These are phyloP conservation scores for Lepiota venenata DNA, from an alignment of 768 basidiomycete genomes.

Conservation along the genomic window DNA sequence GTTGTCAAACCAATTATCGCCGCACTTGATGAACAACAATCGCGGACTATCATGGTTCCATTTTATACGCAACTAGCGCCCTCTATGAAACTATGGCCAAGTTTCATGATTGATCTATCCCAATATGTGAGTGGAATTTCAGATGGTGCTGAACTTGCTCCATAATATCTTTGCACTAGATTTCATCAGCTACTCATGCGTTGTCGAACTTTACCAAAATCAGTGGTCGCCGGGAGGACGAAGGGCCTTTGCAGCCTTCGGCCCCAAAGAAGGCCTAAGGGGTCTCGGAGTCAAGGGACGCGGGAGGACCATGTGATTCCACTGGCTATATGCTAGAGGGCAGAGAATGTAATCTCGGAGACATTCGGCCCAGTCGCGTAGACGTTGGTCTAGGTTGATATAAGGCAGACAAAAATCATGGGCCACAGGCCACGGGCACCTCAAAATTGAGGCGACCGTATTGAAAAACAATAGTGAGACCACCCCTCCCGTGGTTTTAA, in stretches of 20 bases:
- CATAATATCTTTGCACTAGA: slow-evolving; percentile 30
- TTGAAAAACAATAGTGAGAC: no score
- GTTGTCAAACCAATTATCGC: slow-evolving; percentile 81
- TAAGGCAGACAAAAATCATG: no score
- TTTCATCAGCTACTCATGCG: slow-evolving; percentile 64
- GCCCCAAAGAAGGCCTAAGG: slow-evolving; percentile 19
- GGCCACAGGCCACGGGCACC: no score
- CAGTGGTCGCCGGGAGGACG: slow-evolving; percentile 56
- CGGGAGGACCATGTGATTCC: background rate
- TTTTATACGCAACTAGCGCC: slow-evolving; percentile 66
- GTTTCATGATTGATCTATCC: slow-evolving; percentile 67
- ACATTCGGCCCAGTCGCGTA: background rate
- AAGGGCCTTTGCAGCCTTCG: slow-evolving; percentile 27
- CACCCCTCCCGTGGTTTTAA: background rate
- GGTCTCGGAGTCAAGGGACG: background rate
- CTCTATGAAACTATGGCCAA: slow-evolving; percentile 56
- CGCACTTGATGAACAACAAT: slow-evolving; percentile 79
- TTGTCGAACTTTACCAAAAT: slow-evolving; percentile 70
- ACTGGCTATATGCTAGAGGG: background rate
- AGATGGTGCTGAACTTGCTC: background rate
- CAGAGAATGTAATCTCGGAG: background rate
- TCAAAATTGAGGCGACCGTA: no score
- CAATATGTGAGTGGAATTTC: slow-evolving; percentile 58
- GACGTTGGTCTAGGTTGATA: no score
- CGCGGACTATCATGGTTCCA: slow-evolving; percentile 65